Conservation (phyloP, 2,329 filamentous ascomycete species). For the Colletotrichum zoysiae region DNA sequence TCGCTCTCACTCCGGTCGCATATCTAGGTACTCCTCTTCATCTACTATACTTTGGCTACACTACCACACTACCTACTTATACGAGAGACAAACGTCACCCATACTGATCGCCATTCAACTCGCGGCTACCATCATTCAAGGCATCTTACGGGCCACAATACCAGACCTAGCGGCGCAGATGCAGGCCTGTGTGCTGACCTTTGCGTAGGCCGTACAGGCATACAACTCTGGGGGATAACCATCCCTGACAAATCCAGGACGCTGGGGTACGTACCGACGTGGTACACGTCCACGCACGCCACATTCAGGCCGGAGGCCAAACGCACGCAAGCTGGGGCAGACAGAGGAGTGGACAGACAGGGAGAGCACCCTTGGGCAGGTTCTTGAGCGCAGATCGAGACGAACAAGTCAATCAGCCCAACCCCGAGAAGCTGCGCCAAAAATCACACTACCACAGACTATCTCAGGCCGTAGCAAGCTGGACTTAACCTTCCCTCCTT, state of each 20-base stretch:
- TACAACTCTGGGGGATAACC: background rate
- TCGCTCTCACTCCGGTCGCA: background rate
- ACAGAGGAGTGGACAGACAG: background rate
- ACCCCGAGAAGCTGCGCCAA: background rate
- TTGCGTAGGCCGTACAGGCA: background rate
- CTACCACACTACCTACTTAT: background rate
- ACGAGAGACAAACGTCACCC: background rate
- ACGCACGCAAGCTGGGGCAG: background rate
- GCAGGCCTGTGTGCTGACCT: conserved; percentile 10
- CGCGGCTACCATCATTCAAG: background rate
- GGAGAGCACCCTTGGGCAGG: conserved; percentile 9
- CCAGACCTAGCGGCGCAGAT: background rate
- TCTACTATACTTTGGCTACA: no score
- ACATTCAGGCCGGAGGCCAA: background rate
- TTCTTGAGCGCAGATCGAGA: conserved; percentile 24
- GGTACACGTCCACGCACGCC: background rate
- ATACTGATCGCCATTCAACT: background rate
- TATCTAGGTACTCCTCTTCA: background rate
- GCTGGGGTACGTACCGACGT: background rate
- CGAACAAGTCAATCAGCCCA: background rate
- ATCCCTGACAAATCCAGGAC: background rate
- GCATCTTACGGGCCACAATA: background rate
- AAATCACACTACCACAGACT: background rate
- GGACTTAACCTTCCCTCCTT: background rate
- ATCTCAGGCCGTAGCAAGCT: background rate